Conservation (phyloP, 1,284 basidiomycete genomes). For the Singerocomus inundabilis region DNA sequence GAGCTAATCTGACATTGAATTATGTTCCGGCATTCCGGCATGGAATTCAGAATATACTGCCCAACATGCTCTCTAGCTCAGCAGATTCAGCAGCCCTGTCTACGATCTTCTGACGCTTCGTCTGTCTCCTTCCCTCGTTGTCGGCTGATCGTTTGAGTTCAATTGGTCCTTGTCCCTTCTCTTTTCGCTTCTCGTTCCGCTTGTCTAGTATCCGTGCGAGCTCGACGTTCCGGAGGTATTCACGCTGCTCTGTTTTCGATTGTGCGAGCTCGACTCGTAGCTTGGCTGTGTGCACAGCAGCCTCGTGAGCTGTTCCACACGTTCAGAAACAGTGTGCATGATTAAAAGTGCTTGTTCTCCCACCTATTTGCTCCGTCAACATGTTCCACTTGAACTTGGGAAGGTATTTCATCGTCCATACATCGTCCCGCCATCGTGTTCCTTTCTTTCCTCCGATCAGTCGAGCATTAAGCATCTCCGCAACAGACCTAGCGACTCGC, state of each 20-base stretch:
- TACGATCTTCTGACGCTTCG: conserved; percentile 13
- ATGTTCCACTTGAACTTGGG: conserved; percentile 99
- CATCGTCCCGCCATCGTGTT: conserved; percentile 89
- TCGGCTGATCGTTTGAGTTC: conserved; percentile 24
- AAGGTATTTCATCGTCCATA: conserved; percentile 99
- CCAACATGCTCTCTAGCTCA: conserved; percentile 49
- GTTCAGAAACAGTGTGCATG: conserved; percentile 11
- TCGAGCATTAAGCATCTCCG: conserved; percentile 95
- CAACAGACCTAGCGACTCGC: conserved; percentile 84
- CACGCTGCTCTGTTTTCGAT: conserved; percentile 85
- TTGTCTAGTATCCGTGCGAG: conserved; percentile 89
- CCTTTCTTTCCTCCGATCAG: conserved; percentile 95
- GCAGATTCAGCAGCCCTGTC: conserved; percentile 22
- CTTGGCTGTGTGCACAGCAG: conserved; percentile 83
- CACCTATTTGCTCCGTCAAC: conserved; percentile 97
- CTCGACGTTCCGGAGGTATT: conserved; percentile 95
- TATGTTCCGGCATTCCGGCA: conserved; percentile 21
- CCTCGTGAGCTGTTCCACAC: conserved; percentile 76
- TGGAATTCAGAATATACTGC: conserved; percentile 49
- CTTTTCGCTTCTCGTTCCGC: conserved; percentile 71
- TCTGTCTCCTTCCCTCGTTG: conserved; percentile 32
- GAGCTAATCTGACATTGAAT: conserved; percentile 37
- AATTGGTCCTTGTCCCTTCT: conserved; percentile 46
- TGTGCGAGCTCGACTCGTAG: conserved; percentile 90
- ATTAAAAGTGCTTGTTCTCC: conserved; percentile 35